Evolutionary conservation across 768 basidiomycete species (phyloP).

Genomic region (Sarcodon aspratus): DNA sequence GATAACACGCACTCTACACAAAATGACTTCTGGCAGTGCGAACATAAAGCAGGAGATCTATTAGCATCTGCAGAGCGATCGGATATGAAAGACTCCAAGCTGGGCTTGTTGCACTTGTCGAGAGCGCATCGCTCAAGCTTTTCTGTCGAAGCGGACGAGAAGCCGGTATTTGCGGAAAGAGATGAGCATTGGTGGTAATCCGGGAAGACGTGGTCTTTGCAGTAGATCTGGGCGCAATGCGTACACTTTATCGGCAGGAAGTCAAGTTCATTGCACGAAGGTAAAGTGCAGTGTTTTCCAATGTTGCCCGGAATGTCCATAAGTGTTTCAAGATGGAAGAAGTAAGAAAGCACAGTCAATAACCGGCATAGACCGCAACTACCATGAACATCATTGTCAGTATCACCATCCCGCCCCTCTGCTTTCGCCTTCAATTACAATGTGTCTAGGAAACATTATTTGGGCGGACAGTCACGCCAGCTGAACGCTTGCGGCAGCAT

Average conservation of each 20-base stretch:
- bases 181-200: conserved; percentile 46
- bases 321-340: neutral
- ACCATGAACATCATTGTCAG: conserved; percentile 76
- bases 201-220: conserved; percentile 48
- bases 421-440: conserved; percentile 4
- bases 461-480: conserved; percentile 88
- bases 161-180: too few species aligned
- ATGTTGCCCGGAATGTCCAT: conserved; percentile 36
- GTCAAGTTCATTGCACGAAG: conserved; percentile 51
- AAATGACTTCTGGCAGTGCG: conserved; percentile 42
- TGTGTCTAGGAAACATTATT: conserved; percentile 81
- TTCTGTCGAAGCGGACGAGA: neutral
- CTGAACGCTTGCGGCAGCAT: conserved; percentile 93
- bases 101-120: conserved; percentile 40
- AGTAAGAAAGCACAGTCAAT: neutral
- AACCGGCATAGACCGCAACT: neutral
- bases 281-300: conserved; percentile 55
- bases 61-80: conserved; percentile 14
- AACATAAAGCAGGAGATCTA: conserved; percentile 30
- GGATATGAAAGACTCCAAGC: conserved; percentile 31
- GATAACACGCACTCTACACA: conserved; percentile 44
- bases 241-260: conserved; percentile 67
- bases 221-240: conserved; percentile 45
- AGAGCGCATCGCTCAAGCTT: conserved; percentile 39
- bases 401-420: conserved; percentile 2